Evolutionary conservation across 345 rosid genomes (phyloP).

Genomic region (Carallia pectinifolia): DNA sequence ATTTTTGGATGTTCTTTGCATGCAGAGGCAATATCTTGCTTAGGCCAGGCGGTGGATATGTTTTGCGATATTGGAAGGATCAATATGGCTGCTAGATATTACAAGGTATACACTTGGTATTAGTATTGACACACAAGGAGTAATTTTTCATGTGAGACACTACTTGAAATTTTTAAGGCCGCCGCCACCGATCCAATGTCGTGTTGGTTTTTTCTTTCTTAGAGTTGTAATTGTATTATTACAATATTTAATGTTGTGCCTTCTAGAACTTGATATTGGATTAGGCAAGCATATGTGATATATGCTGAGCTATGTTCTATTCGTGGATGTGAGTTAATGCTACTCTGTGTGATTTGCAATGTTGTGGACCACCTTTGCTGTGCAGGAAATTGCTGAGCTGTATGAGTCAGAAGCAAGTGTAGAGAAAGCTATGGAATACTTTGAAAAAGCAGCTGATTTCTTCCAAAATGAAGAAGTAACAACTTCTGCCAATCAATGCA

Average conservation of each 20-base stretch:
- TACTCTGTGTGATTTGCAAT: no score
- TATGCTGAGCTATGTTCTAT: no score
- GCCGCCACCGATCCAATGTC: not conserved
- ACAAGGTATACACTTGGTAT: constrained; percentile 13
- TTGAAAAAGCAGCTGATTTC: constrained; percentile 79
- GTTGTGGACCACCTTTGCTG: not conserved
- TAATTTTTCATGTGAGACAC: not conserved
- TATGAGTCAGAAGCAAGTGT: constrained; percentile 63
- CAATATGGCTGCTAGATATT: constrained; percentile 21
- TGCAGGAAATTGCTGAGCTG: constrained; percentile 82
- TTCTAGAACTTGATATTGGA: no score
- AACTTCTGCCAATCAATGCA: constrained; percentile 26
- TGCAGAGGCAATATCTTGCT: constrained; percentile 22
- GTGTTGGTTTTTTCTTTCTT: not conserved
- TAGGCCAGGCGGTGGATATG: constrained; percentile 17
- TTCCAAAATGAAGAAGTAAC: constrained; percentile 53
- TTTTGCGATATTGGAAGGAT: constrained; percentile 19
- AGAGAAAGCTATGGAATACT: constrained; percentile 61
- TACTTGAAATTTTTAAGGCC: not conserved
- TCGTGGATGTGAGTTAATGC: no score
- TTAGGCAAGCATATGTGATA: no score
- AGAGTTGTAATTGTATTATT: no score
- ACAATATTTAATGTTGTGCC: no score
- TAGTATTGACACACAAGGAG: not conserved
- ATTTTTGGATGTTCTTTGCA: not conserved